Base-by-base conservation (phyloP, 129 eudicot genomes). In the Cynara cardunculus region DNA sequence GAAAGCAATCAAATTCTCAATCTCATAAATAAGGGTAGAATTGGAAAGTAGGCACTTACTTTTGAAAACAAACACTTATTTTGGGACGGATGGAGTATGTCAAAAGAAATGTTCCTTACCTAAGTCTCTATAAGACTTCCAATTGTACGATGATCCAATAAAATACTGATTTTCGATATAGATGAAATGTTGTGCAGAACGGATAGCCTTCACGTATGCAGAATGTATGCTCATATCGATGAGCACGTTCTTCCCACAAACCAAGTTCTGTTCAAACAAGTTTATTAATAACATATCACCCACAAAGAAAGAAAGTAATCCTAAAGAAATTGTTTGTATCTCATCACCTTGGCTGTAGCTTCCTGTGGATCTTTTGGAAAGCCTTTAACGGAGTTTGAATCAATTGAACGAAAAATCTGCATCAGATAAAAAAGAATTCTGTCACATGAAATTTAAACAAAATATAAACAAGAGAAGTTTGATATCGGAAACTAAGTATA, bases 201-300 rank as follows among this genome's bases (percentile, higher is more conserved):
- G 96, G 25, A 93, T 93, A 32, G 98, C 96, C 81, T 91, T 91
- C 74, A 93, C 86, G 37, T 93, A 93, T 71, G 98, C 98, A 13
- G 94, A 83, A 84, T 93, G 98, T 87, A 93, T 93, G 89, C 98
- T 93, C 98, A 93, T 90, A 72, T 93, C 98, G 34, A 93, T 91
- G 18, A 93, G 90, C 65, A 90, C 89, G 53, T 93, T 93, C 87
- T 93, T 93, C 64, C 98, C 98, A 44, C 98, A 93, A 10, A 87
- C 87, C 90, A 93, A 73, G 89, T 93, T 93, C 98, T 93, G 92
- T 76, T 74, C 7, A 74, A 85, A 80, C 67, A 82, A 84, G 11
- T 75, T 56, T n/a, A 62, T 66, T 66, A 71, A 46, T 65, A 73
- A 44, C 73, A 37, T 72, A 30, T 69, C 56, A 80, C 75, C 61